Evolutionary conservation across 306 rosid genomes (phyloP).

Genomic region (Pterocarpus santalinus): DNA sequence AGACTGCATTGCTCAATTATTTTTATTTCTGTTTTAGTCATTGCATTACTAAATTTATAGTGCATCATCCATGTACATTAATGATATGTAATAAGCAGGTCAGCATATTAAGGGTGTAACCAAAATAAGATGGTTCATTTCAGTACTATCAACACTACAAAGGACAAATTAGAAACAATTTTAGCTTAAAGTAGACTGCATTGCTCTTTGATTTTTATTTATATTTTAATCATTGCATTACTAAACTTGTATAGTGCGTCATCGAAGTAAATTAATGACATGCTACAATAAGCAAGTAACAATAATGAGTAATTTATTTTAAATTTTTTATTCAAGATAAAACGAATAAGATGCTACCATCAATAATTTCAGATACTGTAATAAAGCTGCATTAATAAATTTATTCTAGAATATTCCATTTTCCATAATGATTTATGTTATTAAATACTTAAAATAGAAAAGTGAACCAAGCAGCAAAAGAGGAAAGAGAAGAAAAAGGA

Average conservation of each 20-base stretch:
- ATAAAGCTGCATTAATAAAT: conserved; percentile 1
- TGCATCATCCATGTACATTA: too few species aligned
- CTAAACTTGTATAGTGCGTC: conserved; percentile 13
- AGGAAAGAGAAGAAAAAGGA: conserved; percentile 21
- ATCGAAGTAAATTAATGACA: conserved; percentile 3
- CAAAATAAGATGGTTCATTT: conserved; percentile 33
- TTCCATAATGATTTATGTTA: conserved; percentile 25
- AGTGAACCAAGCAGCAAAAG: conserved; percentile 13
- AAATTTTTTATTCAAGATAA: not conserved
- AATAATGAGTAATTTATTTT: conserved; percentile 9
- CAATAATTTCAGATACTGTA: not conserved
- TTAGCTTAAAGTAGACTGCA: conserved; percentile 10
- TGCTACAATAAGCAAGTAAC: not conserved
- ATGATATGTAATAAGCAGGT: not conserved
- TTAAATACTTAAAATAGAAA: conserved; percentile 10
- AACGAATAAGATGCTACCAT: not conserved
- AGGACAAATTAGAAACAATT: conserved; percentile 1
- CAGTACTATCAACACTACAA: conserved; percentile 10
- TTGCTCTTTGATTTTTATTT: not conserved
- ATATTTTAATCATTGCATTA: conserved; percentile 22
- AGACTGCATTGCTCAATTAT: not conserved
- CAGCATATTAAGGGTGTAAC: conserved; percentile 8
- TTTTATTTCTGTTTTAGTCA: conserved; percentile 18
- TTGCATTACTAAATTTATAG: conserved; percentile 1
- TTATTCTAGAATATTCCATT: conserved; percentile 14